Conservation (phyloP, 306 rosid species). For the Pachyrhizus erosus region DNA sequence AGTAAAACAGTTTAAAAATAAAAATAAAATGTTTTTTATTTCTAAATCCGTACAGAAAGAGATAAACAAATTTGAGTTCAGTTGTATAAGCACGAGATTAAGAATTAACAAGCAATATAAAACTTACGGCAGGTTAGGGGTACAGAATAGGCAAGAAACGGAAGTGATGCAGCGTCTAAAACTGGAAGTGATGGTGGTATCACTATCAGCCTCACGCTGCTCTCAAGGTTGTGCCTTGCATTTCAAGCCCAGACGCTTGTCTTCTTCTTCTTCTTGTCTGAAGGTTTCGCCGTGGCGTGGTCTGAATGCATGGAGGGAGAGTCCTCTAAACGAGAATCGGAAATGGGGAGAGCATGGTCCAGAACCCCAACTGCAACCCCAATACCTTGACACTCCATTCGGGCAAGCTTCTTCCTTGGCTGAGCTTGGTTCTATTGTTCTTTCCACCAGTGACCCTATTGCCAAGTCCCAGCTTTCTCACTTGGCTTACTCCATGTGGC, state of each 20-base stretch:
- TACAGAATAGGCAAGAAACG: neutral
- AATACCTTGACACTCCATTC: conserved; percentile 26
- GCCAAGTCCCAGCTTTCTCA: conserved; percentile 79
- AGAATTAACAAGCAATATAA: neutral
- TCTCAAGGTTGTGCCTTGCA: neutral
- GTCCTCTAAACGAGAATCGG: conserved; percentile 69
- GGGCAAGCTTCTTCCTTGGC: conserved; percentile 69
- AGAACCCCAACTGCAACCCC: conserved; percentile 27
- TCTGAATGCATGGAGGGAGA: conserved; percentile 74
- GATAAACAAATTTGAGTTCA: neutral
- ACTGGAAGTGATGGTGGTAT: conserved; percentile 21
- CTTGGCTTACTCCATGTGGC: conserved; percentile 79
- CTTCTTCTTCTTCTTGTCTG: conserved; percentile 13
- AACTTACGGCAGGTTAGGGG: no score
- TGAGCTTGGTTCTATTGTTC: conserved; percentile 84
- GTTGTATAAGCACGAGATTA: no score
- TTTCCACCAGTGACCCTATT: conserved; percentile 79
- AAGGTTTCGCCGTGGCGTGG: conserved; percentile 68
- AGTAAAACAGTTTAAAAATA: no score
- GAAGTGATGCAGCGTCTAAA: conserved; percentile 50
- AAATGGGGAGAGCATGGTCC: conserved; percentile 82
- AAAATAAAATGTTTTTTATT: no score
- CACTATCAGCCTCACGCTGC: neutral
- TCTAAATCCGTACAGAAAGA: neutral
- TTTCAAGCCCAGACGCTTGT: conserved; percentile 38